phyloP scores from a whole-genome alignment of 164 flowering plant genomes.

The Dillenia suffruticosa region DNA sequence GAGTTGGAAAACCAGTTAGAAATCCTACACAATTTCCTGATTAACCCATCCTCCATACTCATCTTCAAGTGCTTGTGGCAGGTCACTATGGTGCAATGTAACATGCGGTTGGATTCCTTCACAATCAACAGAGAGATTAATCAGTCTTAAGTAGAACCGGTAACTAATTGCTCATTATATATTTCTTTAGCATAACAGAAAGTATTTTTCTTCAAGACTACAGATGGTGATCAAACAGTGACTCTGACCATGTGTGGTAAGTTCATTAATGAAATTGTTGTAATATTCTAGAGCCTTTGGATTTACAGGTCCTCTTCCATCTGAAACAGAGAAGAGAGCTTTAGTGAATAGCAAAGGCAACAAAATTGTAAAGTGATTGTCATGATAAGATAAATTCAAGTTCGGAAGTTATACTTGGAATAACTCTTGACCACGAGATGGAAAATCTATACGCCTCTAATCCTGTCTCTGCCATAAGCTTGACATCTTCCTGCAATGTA shows the following conservation, averaged over 20 bases:
- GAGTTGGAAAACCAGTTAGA: neutral
- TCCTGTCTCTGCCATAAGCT: constrained; percentile 44
- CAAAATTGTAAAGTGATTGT: no score
- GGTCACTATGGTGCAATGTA: constrained; percentile 15
- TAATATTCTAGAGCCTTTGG: constrained; percentile 36
- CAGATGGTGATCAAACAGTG: no score
- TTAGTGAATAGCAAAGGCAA: neutral
- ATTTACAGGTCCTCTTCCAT: constrained; percentile 40
- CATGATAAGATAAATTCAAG: no score
- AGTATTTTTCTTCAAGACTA: no score
- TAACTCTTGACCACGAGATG: constrained; percentile 50
- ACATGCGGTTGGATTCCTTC: constrained; percentile 18
- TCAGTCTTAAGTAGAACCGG: no score
- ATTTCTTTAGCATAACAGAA: no score
- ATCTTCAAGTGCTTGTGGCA: neutral
- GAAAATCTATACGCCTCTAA: constrained; percentile 52
- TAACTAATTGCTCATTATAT: no score
- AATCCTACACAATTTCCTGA: constrained; percentile 11
- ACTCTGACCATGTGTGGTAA: constrained; percentile 2
- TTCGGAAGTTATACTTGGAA: constrained; percentile 30
- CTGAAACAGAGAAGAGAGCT: constrained; percentile 8
- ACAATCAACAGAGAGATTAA: no score
- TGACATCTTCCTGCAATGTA: constrained; percentile 47
- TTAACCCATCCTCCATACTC: constrained; percentile 22
- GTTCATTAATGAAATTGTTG: constrained; percentile 42